phyloP scores from a whole-genome alignment of 441 rosid species.

The Erysimum pusillum region DNA sequence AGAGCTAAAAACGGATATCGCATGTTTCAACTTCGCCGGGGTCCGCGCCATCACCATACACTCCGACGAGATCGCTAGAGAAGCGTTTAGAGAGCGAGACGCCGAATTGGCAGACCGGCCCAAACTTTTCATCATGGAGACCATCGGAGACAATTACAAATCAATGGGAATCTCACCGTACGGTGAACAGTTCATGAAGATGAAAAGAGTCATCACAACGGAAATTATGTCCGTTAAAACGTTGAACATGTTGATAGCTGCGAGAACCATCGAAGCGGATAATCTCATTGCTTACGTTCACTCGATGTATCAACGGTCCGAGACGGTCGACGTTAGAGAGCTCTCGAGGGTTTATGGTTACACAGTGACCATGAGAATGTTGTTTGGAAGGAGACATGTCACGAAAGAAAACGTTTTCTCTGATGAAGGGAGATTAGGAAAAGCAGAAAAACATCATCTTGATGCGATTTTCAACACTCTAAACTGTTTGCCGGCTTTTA shows the following conservation, averaged over 20 bases:
- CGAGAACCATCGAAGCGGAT: constrained; percentile 62
- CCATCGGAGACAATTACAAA: constrained; percentile 38
- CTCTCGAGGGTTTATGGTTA: constrained; percentile 48
- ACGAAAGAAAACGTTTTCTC: constrained; percentile 29
- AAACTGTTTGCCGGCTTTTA: constrained; percentile 41
- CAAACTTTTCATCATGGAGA: constrained; percentile 1
- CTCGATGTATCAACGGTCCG: constrained; percentile 50
- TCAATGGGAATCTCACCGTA: constrained; percentile 26
- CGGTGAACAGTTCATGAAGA: constrained; percentile 60
- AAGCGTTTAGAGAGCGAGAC: constrained; percentile 57
- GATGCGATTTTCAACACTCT: constrained; percentile 50
- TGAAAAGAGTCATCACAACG: constrained; percentile 52
- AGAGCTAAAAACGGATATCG: constrained; percentile 55
- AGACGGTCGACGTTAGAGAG: constrained; percentile 44
- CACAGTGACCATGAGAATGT: constrained; percentile 52
- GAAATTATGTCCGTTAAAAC: constrained; percentile 48
- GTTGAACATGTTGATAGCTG: constrained; percentile 45
- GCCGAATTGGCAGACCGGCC: constrained; percentile 54
- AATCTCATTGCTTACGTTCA: constrained; percentile 54
- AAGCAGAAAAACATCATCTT: constrained; percentile 50
- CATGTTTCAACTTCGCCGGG: constrained; percentile 58
- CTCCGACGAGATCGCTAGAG: constrained; percentile 55
- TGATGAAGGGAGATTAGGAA: constrained; percentile 48
- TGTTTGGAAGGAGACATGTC: constrained; percentile 50
- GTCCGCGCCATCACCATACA: constrained; percentile 51